phyloP scores from a whole-genome alignment of 345 rosid species.

The Psidium guajava region DNA sequence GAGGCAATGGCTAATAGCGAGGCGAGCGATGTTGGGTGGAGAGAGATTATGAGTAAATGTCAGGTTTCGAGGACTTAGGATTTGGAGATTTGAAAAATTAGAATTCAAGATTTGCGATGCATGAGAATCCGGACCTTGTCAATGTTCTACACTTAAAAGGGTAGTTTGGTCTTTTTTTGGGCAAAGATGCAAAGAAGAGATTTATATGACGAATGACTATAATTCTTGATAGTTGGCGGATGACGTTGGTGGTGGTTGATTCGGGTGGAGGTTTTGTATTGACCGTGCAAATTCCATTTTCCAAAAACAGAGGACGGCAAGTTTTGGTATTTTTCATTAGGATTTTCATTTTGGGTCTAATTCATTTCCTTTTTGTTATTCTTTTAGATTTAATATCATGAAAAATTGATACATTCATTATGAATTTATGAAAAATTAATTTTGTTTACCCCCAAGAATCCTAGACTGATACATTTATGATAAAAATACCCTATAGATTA shows the following conservation, averaged over 20 bases:
- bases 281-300: background rate
- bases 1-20: background rate
- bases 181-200: background rate
- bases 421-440: too few relatives aligned
- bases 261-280: background rate
- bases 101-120: background rate
- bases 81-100: background rate
- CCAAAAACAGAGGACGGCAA: background rate
- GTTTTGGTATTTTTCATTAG: background rate
- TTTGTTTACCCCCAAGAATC: too few relatives aligned
- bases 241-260: background rate
- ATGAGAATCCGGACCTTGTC: background rate
- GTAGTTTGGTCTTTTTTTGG: background rate
- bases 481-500: too few relatives aligned
- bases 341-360: background rate
- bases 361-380: background rate
- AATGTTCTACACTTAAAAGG: background rate
- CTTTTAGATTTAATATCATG: too few relatives aligned
- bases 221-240: background rate
- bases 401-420: too few relatives aligned
- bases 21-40: background rate
- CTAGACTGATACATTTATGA: too few relatives aligned
- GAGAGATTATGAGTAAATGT: background rate
- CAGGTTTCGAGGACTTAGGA: background rate
- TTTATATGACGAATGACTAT: background rate